phyloP scores from a whole-genome alignment of 108 stramenopile species.

The Skeletonema costatum region DNA sequence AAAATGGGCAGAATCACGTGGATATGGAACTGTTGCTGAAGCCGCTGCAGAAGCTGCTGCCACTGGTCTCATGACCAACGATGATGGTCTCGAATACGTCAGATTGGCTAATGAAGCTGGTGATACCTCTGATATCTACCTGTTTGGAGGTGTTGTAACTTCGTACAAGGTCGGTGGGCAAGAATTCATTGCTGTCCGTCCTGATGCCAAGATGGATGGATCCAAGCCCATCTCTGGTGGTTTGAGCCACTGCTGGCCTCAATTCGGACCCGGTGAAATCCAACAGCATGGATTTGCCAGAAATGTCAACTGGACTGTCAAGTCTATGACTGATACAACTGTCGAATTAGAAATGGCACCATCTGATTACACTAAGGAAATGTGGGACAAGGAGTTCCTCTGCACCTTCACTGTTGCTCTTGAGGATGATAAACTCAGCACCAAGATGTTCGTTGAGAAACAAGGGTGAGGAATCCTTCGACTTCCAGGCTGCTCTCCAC shows the following conservation, averaged over 20 bases:
- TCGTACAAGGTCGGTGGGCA: constrained; percentile 73
- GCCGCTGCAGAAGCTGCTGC: constrained; percentile 21
- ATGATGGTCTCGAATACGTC: constrained; percentile 81
- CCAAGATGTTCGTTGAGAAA: constrained; percentile 91
- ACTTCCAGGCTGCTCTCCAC: constrained; percentile 95
- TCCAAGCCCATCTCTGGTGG: constrained; percentile 96
- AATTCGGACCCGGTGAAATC: constrained; percentile 91
- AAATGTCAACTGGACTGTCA: constrained; percentile 93
- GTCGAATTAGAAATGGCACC: constrained; percentile 85
- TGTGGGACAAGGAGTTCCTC: constrained; percentile 96
- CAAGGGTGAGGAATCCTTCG: constrained; percentile 83
- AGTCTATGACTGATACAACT: constrained; percentile 65
- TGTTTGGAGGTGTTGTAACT: constrained; percentile 83
- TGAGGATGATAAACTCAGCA: constrained; percentile 78
- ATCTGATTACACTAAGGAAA: constrained; percentile 91
- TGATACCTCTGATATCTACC: constrained; percentile 73
- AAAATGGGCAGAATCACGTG: constrained; percentile 76
- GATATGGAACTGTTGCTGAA: constrained; percentile 36
- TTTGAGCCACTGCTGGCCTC: constrained; percentile 94
- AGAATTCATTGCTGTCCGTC: constrained; percentile 94
- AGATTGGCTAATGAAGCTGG: constrained; percentile 65
- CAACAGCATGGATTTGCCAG: constrained; percentile 99
- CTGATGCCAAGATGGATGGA: constrained; percentile 97
- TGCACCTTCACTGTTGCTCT: constrained; percentile 85
- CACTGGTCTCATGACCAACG: constrained; percentile 70